Conservation (phyloP, 208 protist genomes). For the Novymonas esmeraldas region DNA sequence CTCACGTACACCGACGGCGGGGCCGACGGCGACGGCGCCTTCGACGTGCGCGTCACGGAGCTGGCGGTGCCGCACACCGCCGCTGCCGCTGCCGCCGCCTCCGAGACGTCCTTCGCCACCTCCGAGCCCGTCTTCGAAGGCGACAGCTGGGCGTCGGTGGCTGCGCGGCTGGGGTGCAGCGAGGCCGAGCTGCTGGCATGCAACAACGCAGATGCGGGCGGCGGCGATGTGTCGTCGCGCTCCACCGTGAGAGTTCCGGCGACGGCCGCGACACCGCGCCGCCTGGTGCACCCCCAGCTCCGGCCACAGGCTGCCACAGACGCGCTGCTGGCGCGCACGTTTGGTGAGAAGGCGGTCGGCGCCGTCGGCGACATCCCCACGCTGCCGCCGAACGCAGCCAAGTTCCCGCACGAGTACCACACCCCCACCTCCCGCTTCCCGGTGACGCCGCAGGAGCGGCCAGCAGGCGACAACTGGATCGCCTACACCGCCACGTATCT, state of each 20-base stretch:
- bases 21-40: slow-evolving; percentile 43
- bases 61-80: slow-evolving; percentile 68
- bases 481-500: slow-evolving; percentile 85
- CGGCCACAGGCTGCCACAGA: slow-evolving; percentile 68
- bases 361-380: slow-evolving; percentile 45
- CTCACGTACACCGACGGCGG: slow-evolving; percentile 46
- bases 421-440: slow-evolving; percentile 79
- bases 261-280: slow-evolving; percentile 45
- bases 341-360: slow-evolving; percentile 50
- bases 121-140: slow-evolving; percentile 56
- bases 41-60: slow-evolving; percentile 59
- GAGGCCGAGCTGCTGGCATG: slow-evolving; percentile 44
- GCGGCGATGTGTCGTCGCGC: slow-evolving; percentile 7
- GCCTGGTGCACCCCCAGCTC: slow-evolving; percentile 73
- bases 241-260: slow-evolving; percentile 50
- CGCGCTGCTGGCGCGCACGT: slow-evolving; percentile 57
- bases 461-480: slow-evolving; percentile 68
- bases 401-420: slow-evolving; percentile 89
- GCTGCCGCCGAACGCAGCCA: slow-evolving; percentile 64
- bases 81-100: slow-evolving; percentile 27
- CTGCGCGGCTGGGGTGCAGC: slow-evolving; percentile 52
- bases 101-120: slow-evolving; percentile 64
- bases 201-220: slow-evolving; percentile 38
- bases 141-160: slow-evolving; percentile 67
- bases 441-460: slow-evolving; percentile 51